Conservation (phyloP, 1,139 yeast species). For the Magnusiomyces sp. region DNA sequence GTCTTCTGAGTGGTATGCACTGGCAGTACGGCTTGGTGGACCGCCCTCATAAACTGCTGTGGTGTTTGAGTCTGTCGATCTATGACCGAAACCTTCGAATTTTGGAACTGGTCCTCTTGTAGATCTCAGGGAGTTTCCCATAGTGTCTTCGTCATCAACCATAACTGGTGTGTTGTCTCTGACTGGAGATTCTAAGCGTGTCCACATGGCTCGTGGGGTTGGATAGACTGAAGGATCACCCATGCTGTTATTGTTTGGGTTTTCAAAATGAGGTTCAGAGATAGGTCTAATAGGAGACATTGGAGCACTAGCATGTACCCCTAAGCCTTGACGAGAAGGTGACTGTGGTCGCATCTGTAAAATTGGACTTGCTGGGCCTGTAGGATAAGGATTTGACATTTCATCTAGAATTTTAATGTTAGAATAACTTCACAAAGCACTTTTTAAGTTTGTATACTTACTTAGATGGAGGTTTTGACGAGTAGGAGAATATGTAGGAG, state of each 20-base stretch:
- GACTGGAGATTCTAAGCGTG: slow-evolving; percentile 26
- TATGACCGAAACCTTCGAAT: slow-evolving; percentile 2
- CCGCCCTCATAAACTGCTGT: neutral
- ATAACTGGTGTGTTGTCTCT: slow-evolving; percentile 22
- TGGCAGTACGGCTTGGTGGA: neutral
- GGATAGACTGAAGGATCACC: neutral
- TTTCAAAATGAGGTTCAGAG: slow-evolving; percentile 14
- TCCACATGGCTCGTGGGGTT: slow-evolving; percentile 24
- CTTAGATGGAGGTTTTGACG: slow-evolving; percentile 21
- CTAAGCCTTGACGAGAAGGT: neutral
- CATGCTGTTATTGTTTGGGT: slow-evolving; percentile 7
- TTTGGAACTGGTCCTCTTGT: slow-evolving; percentile 1
- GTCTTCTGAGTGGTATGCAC: slow-evolving; percentile 24
- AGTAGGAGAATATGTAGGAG: slow-evolving; percentile 19
- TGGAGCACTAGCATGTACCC: too few species aligned
- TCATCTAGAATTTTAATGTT: slow-evolving; percentile 3
- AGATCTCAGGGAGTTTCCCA: neutral
- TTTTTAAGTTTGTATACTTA: slow-evolving; percentile 9
- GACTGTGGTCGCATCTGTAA: neutral
- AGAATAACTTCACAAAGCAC: neutral
- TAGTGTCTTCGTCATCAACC: slow-evolving; percentile 15
- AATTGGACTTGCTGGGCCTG: neutral
- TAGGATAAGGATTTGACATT: neutral
- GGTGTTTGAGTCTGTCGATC: neutral
- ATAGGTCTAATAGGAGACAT: slow-evolving; percentile 9